These are phyloP conservation scores for Penicillium sp. DNA, from an alignment of 2,329 filamentous ascomycete genomes.

Conservation along the genomic window DNA sequence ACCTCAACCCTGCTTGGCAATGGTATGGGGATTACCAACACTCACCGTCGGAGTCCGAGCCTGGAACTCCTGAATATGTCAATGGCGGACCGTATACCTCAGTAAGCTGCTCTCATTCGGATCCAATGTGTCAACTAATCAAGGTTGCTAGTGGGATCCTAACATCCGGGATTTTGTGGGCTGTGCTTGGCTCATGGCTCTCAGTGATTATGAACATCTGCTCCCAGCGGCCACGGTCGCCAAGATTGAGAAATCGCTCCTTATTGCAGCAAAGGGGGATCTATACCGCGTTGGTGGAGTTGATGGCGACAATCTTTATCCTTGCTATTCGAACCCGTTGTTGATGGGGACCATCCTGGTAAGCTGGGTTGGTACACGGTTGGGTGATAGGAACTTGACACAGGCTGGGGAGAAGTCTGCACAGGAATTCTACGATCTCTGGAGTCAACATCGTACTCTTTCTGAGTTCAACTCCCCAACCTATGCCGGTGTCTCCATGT, in stretches of 20 bases:
- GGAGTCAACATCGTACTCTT: conserved; percentile 56
- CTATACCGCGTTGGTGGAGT: conserved; percentile 62
- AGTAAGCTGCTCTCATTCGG: neutral
- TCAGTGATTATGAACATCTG: conserved; percentile 37
- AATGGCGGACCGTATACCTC: conserved; percentile 13
- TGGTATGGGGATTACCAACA: conserved; percentile 24
- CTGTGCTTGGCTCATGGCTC: conserved; percentile 18
- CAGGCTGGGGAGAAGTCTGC: conserved; percentile 57
- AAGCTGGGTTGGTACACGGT: conserved; percentile 57
- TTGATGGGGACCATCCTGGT: conserved; percentile 64
- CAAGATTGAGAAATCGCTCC: conserved; percentile 55
- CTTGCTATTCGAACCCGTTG: conserved; percentile 60
- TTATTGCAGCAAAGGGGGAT: conserved; percentile 59
- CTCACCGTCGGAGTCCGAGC: conserved; percentile 15
- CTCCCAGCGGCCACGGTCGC: conserved; percentile 39
- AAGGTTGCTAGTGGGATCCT: conserved; percentile 19
- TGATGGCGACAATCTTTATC: conserved; percentile 62
- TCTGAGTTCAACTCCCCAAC: conserved; percentile 65
- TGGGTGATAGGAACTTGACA: conserved; percentile 61
- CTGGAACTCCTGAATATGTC: conserved; percentile 14
- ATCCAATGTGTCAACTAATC: neutral
- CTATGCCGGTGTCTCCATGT: conserved; percentile 63
- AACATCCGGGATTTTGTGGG: conserved; percentile 21
- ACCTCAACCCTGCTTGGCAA: conserved; percentile 14
- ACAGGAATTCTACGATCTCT: conserved; percentile 56